Conservation (phyloP, 345 rosid species). For the Lenwebbia sp. region DNA sequence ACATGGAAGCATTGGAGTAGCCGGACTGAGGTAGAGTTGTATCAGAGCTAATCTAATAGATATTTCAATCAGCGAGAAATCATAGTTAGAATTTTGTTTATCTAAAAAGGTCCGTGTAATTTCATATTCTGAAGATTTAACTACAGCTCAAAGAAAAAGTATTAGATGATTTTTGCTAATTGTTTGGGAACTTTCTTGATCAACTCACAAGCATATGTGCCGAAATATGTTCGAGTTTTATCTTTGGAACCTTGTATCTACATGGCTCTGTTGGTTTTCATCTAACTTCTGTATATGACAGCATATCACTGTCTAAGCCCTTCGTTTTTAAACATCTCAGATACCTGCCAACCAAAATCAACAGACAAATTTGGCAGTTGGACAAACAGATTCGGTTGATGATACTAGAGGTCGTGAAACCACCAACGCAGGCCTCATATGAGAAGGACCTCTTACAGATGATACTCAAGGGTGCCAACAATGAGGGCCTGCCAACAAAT, state of each 20-base stretch:
- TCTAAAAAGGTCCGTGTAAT: neutral
- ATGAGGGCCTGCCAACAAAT: too few relatives aligned
- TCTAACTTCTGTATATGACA: neutral
- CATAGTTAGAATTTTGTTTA: neutral
- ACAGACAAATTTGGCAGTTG: too few relatives aligned
- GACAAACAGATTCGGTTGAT: too few relatives aligned
- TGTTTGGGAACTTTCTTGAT: neutral
- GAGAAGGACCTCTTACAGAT: too few relatives aligned
- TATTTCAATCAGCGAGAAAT: neutral
- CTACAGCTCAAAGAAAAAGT: neutral
- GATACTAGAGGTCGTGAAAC: too few relatives aligned
- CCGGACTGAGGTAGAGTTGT: slow-evolving; percentile 10
- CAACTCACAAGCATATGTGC: neutral
- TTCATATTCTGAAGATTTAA: neutral
- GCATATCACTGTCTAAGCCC: too few relatives aligned
- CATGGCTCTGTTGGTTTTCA: neutral
- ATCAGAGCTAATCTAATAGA: neutral
- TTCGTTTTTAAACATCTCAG: too few relatives aligned
- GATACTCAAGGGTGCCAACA: too few relatives aligned
- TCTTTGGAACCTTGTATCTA: neutral
- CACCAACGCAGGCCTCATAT: too few relatives aligned
- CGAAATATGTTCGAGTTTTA: neutral
- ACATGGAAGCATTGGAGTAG: slow-evolving; percentile 9
- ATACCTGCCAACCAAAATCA: too few relatives aligned
- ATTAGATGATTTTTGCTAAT: neutral